These are phyloP conservation scores for Colletotrichum ledebouriae DNA, from an alignment of 2,329 filamentous ascomycete genomes.

Conservation along the genomic window DNA sequence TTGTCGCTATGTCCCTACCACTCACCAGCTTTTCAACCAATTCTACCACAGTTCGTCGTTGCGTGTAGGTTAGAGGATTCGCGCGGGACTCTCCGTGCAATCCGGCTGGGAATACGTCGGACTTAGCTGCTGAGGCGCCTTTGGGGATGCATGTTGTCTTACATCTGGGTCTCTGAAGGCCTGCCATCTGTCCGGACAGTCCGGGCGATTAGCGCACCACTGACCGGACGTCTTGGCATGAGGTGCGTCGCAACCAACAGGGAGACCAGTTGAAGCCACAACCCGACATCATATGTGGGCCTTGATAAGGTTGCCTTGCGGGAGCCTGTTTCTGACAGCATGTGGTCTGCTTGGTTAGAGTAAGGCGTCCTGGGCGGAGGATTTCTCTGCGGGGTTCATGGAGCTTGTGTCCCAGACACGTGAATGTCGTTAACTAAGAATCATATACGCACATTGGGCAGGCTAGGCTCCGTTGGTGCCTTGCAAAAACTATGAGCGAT, in stretches of 20 bases:
- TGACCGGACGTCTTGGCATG: too few species aligned
- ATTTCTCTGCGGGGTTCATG: not conserved
- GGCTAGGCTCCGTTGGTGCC: not conserved
- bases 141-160: too few species aligned
- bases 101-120: too few species aligned
- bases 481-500: not conserved
- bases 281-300: not conserved
- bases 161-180: too few species aligned
- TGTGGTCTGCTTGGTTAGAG: not conserved
- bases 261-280: not conserved
- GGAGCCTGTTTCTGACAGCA: not conserved
- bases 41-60: too few species aligned
- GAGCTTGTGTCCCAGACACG: not conserved
- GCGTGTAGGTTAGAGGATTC: too few species aligned
- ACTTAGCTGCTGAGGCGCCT: too few species aligned
- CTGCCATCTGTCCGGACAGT: too few species aligned
- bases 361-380: not conserved
- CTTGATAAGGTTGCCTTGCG: not conserved
- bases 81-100: too few species aligned
- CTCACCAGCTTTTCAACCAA: too few species aligned
- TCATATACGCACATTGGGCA: not conserved
- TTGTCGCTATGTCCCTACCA: too few species aligned
- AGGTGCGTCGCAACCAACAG: not conserved
- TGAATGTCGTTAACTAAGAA: not conserved
- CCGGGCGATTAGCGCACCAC: too few species aligned